Evolutionary conservation across 2,329 filamentous ascomycete genomes (phyloP), one percentile per base, ranked within the genome.

Genomic region (Parafenestella ontariensis): DNA sequence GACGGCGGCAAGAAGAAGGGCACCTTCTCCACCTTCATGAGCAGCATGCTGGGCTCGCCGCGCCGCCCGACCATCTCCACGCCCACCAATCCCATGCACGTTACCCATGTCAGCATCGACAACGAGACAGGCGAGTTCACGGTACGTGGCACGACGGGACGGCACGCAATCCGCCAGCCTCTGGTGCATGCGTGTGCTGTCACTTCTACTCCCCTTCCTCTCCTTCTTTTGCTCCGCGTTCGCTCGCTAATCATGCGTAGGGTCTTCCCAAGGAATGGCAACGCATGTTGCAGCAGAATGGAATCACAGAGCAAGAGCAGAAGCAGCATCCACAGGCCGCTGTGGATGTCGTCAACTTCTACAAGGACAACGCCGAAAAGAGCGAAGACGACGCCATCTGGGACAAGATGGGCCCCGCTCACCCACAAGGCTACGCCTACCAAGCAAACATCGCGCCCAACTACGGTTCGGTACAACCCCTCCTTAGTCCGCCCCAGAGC

Each of bases 221-320:
- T 11, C 33, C 31, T 10, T 37, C 43, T 49, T 24, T 37, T 29
- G 17, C 50, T 50, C 47, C 11, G 48, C 33, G 40, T 26, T 46
- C 53, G 11, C 67, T 21, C 33, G 56, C 71, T 71, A 59, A 75
- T 59, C 20, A 49, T 23, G 28, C 62, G 11, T 67, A 95, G 92
- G 95, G 95, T 61, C 84, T 99, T 24, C 95, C 95, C 17, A 96
- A 95, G 77, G 95, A 98, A 84, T 99, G 95, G 95, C 94, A 98
- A 79, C 89, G 92, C 58, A 86, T 97, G 73, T 87, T 99, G 71
- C 91, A 94, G 79, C 93, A 96, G 77, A 96, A 91, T 76, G 95
- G 95, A 61, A 97, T 99, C 69, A 91, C 93, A 24, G 92, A 96
- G 79, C 93, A 95, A 78, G 95, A 98, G 75, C 90, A 96, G 76